A percentile compares a stretch with the other conserved stretches of the same genome.
Conservation (phyloP, 2,329 filamentous ascomycete species). For the Xylogone sp. region DNA sequence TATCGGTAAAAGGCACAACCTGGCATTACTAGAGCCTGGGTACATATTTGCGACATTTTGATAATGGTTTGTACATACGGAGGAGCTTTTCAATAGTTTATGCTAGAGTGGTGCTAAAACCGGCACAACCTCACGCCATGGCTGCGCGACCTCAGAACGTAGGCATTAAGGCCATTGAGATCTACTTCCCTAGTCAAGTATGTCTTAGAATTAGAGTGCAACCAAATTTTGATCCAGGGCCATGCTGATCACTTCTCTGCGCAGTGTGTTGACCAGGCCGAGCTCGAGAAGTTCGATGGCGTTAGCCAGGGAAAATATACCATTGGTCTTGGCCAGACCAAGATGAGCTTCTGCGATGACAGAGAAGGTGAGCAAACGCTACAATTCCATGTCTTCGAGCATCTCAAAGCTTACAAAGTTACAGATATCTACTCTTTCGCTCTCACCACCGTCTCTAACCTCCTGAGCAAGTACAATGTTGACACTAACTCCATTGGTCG, state of each 20-base stretch:
- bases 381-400: neutral
- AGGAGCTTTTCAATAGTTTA: no score
- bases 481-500: constrained; percentile 75
- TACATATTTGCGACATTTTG: no score
- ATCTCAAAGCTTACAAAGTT: constrained; percentile 7
- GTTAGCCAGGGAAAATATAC: constrained; percentile 82
- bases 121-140: constrained; percentile 47
- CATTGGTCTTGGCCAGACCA: constrained; percentile 85
- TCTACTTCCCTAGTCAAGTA: constrained; percentile 86
- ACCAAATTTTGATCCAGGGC: neutral
- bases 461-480: constrained; percentile 80
- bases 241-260: constrained; percentile 13
- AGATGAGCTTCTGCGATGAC: constrained; percentile 91
- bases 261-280: constrained; percentile 78
- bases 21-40: no score
- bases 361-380: constrained; percentile 62
- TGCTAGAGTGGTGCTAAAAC: no score
- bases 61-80: no score
- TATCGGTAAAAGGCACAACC: no score
- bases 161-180: constrained; percentile 89
- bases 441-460: constrained; percentile 72
- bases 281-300: constrained; percentile 84
- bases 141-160: constrained; percentile 78
- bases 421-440: constrained; percentile 87
- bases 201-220: constrained; percentile 26